Evolutionary conservation across 1,284 basidiomycete species (phyloP).

Genomic region (Tilletia indica): DNA sequence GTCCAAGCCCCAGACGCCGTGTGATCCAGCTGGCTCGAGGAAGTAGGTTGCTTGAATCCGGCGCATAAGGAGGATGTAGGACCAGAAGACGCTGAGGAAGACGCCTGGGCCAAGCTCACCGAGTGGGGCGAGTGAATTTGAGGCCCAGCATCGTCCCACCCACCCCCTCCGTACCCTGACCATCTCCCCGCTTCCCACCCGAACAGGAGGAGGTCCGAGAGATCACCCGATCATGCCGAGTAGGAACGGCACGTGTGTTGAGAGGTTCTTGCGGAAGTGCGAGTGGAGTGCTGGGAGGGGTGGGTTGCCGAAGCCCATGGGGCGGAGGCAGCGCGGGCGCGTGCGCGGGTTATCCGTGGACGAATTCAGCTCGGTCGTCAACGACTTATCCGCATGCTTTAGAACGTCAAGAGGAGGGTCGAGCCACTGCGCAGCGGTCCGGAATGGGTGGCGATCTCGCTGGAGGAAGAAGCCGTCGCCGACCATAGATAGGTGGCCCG

Average conservation of each 20-base stretch:
- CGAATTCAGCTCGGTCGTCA: slow-evolving; percentile 78
- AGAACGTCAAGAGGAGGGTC: slow-evolving; percentile 83
- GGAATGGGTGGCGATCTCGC: slow-evolving; percentile 6
- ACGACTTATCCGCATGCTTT: slow-evolving; percentile 65
- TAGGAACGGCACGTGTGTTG: too few relatives aligned
- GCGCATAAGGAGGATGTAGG: slow-evolving; percentile 68
- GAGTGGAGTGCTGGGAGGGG: too few relatives aligned
- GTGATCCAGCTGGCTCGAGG: slow-evolving; percentile 95
- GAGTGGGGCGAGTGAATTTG: background rate
- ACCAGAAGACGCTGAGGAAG: slow-evolving; percentile 85
- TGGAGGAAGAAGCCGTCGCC: slow-evolving; percentile 11
- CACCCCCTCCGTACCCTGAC: too few relatives aligned
- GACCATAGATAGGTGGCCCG: background rate
- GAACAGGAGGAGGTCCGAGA: too few relatives aligned
- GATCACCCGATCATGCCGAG: too few relatives aligned
- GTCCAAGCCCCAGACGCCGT: slow-evolving; percentile 97
- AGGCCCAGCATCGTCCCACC: too few relatives aligned
- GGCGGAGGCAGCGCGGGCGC: too few relatives aligned
- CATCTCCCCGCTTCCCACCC: too few relatives aligned
- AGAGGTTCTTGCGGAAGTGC: too few relatives aligned
- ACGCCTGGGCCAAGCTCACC: slow-evolving; percentile 55
- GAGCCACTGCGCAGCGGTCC: slow-evolving; percentile 62
- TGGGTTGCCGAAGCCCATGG: too few relatives aligned
- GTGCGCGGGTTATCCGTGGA: slow-evolving; percentile 64
- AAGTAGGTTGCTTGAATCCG: slow-evolving; percentile 89